Evolutionary conservation across 1,284 basidiomycete genomes (phyloP), one percentile per base, ranked within the genome.

Genomic region (Cystobasidium pallidum): DNA sequence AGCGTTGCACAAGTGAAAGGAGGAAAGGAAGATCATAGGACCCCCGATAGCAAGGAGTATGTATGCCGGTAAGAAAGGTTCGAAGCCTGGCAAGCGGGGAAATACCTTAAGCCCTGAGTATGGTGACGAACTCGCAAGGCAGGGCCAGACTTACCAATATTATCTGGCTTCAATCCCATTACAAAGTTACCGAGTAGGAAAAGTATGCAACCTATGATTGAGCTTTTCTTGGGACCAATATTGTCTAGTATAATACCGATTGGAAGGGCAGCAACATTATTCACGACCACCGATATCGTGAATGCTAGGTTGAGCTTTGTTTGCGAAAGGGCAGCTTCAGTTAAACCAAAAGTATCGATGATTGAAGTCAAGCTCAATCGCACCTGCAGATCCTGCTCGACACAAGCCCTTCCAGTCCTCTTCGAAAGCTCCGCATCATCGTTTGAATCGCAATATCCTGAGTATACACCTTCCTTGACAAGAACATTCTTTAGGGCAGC

Each of bases 1-100:
- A 6, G 82, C 79, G 71, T 83, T 83, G 59, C 80, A 80, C 19
- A 83, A 75, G 63, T 81, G 81, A 71, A 81, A 81, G 39, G 79
- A 80, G 26, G 80, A 77, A 0, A 81, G 74, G 75, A 81, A 81
- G 65, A 81, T 79, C 11, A 78, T 75, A 34, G 82, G 82, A 2
- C 81, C 78, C 1, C 82, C 82, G 8, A 82, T 73, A 8, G 82
- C 82, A 32, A 83, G 74, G 17, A 82, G 75, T 21, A 80, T 73
- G 74, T 80, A 83, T 2, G 81, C 82, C 30, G 79, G 70, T 19
- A 79, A 54, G 75, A 80, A 81, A 10, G 78, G 75, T 67, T 79
- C 80, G 55, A 81, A 70, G 30, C 68, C 78, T 80, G 64, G 17
- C 61, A 54, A 59, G 17, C 30, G 32, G 43, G 28, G 47, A 64